Percentiles rank a stretch among this genome's conserved stretches.
phyloP scores from a whole-genome alignment of 495 filamentous ascomycete genomes.

The Penicillium samsonianum region DNA sequence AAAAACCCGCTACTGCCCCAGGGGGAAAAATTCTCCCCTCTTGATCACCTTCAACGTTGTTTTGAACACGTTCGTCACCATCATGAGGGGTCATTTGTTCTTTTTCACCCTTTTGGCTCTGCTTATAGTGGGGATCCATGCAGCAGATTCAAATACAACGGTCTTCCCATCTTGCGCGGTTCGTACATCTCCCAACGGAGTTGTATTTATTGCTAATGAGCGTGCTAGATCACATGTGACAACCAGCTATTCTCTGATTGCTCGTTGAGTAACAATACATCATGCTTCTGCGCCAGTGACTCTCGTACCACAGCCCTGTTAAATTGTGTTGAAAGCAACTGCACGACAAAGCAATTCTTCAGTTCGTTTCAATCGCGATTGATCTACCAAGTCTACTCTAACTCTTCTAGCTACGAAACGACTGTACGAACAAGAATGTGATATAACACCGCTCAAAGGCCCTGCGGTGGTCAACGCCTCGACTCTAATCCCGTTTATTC shows the following conservation, averaged over 20 bases:
- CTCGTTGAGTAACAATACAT: slow-evolving; percentile 13
- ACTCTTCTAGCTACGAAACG: slow-evolving; percentile 24
- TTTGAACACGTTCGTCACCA: background rate
- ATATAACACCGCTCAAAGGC: slow-evolving; percentile 18
- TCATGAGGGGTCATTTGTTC: slow-evolving; percentile 13
- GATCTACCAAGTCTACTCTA: slow-evolving; percentile 5
- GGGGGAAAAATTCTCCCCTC: background rate
- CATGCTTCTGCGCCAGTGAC: slow-evolving; percentile 19
- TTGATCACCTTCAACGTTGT: background rate
- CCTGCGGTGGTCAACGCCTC: slow-evolving; percentile 11
- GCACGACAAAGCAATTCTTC: slow-evolving; percentile 23
- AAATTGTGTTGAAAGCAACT: slow-evolving; percentile 16
- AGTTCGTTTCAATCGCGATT: slow-evolving; percentile 16
- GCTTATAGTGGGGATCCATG: slow-evolving; percentile 8
- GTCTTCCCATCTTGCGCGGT: slow-evolving; percentile 19
- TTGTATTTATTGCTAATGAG: background rate
- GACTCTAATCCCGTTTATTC: slow-evolving; percentile 27
- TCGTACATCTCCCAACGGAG: background rate
- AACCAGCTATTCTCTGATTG: slow-evolving; percentile 11
- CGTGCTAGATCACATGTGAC: slow-evolving; percentile 13
- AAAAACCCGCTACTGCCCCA: slow-evolving; percentile 15
- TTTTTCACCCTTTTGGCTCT: slow-evolving; percentile 12
- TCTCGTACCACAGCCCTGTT: slow-evolving; percentile 12
- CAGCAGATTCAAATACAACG: background rate
- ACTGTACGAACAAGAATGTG: slow-evolving; percentile 23